phyloP scores from a whole-genome alignment of 495 filamentous ascomycete genomes.

The Penicillium roqueforti region DNA sequence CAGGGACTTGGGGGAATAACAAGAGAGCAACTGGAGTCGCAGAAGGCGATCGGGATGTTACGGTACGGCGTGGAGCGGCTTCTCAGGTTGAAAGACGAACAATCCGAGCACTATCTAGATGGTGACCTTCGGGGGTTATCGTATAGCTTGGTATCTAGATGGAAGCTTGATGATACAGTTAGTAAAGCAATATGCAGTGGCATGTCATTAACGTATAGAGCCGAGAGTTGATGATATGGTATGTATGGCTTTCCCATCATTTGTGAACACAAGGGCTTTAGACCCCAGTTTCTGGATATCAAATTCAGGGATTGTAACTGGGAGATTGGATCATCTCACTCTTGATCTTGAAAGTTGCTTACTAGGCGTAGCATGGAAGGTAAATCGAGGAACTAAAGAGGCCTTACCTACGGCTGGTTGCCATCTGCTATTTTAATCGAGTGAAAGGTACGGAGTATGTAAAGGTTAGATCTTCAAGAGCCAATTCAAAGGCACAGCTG shows the following conservation, averaged over 20 bases:
- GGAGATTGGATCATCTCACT: background rate
- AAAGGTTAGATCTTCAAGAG: too few relatives aligned
- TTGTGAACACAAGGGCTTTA: background rate
- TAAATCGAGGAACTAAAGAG: too few relatives aligned
- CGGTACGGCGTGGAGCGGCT: slow-evolving; percentile 15
- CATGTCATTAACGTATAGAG: background rate
- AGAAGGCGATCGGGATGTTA: slow-evolving; percentile 17
- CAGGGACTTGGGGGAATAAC: slow-evolving; percentile 7
- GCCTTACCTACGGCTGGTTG: too few relatives aligned
- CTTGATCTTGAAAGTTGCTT: background rate
- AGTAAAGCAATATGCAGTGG: background rate
- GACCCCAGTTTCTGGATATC: background rate
- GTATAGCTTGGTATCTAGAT: slow-evolving; percentile 9
- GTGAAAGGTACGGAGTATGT: too few relatives aligned
- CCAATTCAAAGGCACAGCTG: too few relatives aligned
- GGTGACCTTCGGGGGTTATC: slow-evolving; percentile 13
- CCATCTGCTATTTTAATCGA: too few relatives aligned
- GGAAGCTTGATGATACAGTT: background rate
- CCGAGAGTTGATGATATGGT: background rate
- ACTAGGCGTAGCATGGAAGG: too few relatives aligned
- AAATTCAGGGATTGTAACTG: background rate
- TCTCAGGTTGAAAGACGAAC: slow-evolving; percentile 19
- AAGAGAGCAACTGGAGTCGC: slow-evolving; percentile 13
- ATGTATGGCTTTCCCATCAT: background rate
- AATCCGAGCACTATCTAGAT: slow-evolving; percentile 17